Evolutionary conservation across 2,329 filamentous ascomycete species (phyloP), one percentile per base, ranked within the genome.

Genomic region (Stachybotrys echinatus): DNA sequence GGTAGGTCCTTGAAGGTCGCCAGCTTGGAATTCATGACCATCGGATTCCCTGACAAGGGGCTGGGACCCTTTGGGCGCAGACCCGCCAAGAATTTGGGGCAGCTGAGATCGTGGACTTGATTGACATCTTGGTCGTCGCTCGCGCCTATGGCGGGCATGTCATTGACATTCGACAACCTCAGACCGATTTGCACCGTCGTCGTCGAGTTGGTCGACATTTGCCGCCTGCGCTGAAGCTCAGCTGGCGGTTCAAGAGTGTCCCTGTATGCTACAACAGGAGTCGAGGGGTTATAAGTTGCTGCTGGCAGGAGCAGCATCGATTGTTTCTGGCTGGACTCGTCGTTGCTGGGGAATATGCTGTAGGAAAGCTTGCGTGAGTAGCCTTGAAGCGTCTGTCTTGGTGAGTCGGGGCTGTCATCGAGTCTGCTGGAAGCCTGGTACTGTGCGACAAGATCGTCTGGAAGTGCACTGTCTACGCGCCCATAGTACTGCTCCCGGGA

Each of bases 101-200:
- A 70, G 38, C 64, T 66, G 31, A 75, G 59, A 46, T 64, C 63
- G 50, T 74, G 65, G 4, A 72, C 66, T 47, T 69, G 67, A 52
- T 48, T 52, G 18, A 49, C 14, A 23, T 61, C 55, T 45, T 56
- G 52, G 19, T 45, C 43, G 20, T 19, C n/a, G 4, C 10, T 31
- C 17, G 43, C 23, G 20, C 54, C 52, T 18, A 58, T 42, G 7
- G 56, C 68, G 1, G 69, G 65, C 53, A 80, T 73, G 54, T 81
- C 76, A 14, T 75, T 69, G 27, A 79, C 74, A 48, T 76, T 81
- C 22, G 85, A 88, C 49, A 89, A 73, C 12, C 85, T 79, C 17
- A 89, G 72, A 2, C 85, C 85, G 47, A 89, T 88, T 60, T 88
- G 84, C 12, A 89, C 84, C 1, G 84, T 88, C 21, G 84, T 84